These are phyloP conservation scores for Kodamaea hsintzibuensis DNA, from an alignment of 805 yeast genomes.

Conservation along the genomic window DNA sequence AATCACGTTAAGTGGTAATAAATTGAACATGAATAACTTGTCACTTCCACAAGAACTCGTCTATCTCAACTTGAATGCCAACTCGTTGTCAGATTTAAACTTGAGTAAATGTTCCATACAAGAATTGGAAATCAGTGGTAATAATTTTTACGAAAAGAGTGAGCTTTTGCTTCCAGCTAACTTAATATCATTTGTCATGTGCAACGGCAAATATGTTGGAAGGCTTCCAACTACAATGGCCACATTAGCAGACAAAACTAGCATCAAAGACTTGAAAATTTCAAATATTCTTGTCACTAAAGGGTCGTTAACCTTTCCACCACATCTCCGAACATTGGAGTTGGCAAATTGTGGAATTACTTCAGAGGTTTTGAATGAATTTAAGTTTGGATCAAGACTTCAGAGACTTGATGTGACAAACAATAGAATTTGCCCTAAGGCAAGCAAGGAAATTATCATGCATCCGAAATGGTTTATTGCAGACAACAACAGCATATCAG, in stretches of 20 bases:
- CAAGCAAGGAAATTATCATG: neutral
- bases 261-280: neutral
- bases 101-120: neutral
- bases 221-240: neutral
- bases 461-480: neutral
- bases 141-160: neutral
- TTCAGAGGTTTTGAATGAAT: neutral
- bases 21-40: neutral
- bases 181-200: neutral
- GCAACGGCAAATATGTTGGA: neutral
- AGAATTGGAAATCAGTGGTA: neutral
- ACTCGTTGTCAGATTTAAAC: neutral
- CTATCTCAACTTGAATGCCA: neutral
- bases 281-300: neutral
- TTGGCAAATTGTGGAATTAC: constrained; percentile 2
- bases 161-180: neutral
- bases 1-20: constrained; percentile 1
- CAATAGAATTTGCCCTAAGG: neutral
- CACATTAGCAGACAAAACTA: neutral
- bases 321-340: neutral
- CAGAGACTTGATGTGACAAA: neutral
- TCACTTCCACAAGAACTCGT: neutral
- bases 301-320: neutral
- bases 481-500: neutral
- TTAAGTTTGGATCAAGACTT: neutral